Conservation (phyloP, 352 stramenopile genomes). For the Globisporangium sylvaticum region DNA sequence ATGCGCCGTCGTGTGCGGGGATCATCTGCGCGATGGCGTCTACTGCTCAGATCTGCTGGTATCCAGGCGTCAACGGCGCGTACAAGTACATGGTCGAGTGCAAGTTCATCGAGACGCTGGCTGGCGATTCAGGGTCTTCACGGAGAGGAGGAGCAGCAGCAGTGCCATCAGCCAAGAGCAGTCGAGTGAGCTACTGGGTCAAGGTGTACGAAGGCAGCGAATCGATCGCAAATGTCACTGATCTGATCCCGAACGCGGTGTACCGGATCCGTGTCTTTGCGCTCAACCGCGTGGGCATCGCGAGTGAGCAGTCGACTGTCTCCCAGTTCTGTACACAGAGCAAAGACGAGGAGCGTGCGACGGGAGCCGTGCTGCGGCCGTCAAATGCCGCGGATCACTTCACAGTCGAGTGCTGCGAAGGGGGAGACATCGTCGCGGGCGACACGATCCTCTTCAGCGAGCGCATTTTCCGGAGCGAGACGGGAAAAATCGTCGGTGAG, state of each 20-base stretch:
- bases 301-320: slow-evolving; percentile 71
- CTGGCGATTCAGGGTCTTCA: slow-evolving; percentile 8
- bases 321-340: slow-evolving; percentile 77
- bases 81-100: slow-evolving; percentile 73
- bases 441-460: slow-evolving; percentile 92
- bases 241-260: slow-evolving; percentile 71
- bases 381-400: slow-evolving; percentile 60
- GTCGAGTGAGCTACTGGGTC: slow-evolving; percentile 43
- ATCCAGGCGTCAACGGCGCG: slow-evolving; percentile 64
- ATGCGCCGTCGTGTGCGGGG: slow-evolving; percentile 47
- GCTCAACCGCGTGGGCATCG: slow-evolving; percentile 57
- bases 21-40: slow-evolving; percentile 53
- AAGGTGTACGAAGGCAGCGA: slow-evolving; percentile 82
- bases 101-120: slow-evolving; percentile 63
- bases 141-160: neutral
- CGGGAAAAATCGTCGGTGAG: slow-evolving; percentile 31
- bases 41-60: slow-evolving; percentile 74
- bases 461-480: slow-evolving; percentile 64
- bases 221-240: slow-evolving; percentile 46
- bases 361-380: slow-evolving; percentile 25
- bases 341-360: slow-evolving; percentile 49
- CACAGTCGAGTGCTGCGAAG: slow-evolving; percentile 61
- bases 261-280: slow-evolving; percentile 85
- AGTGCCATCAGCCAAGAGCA: neutral
- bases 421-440: slow-evolving; percentile 79